phyloP scores from a whole-genome alignment of 148 eudicot genomes.

The Cornus florida region DNA sequence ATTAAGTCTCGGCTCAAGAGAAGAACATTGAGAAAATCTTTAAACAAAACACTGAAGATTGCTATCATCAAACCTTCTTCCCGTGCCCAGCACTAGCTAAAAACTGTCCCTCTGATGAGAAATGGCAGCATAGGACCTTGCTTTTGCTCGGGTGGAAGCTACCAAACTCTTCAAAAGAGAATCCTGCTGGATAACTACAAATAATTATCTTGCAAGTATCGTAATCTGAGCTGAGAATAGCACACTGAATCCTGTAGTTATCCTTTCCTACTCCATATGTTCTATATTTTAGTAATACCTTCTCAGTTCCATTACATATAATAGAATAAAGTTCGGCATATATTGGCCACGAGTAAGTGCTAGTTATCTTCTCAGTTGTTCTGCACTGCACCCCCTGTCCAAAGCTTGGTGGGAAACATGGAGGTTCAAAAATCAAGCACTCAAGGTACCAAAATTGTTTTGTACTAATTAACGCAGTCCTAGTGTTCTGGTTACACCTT shows the following conservation, averaged over 20 bases:
- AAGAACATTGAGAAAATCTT: neutral
- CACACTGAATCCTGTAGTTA: neutral
- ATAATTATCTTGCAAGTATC: neutral
- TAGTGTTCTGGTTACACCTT: neutral
- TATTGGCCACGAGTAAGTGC: neutral
- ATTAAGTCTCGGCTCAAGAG: neutral
- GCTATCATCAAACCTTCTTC: constrained; percentile 36
- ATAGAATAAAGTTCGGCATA: too few relatives aligned
- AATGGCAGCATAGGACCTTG: constrained; percentile 47
- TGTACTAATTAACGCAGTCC: neutral
- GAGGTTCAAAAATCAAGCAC: neutral
- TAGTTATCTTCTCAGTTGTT: neutral
- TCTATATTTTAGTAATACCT: neutral
- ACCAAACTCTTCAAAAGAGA: constrained; percentile 20
- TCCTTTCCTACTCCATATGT: neutral
- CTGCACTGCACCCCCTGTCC: neutral
- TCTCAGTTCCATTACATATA: too few relatives aligned
- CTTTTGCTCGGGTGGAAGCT: constrained; percentile 18
- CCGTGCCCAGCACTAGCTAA: constrained; percentile 61
- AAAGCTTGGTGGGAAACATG: neutral
- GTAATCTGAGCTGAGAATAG: neutral
- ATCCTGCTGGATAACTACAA: constrained; percentile 9
- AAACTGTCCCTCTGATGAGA: constrained; percentile 43
- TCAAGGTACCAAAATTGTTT: neutral
- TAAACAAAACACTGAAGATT: neutral